Conservation (phyloP, 495 filamentous ascomycete genomes). For the Hypoxylon subgilvum region DNA sequence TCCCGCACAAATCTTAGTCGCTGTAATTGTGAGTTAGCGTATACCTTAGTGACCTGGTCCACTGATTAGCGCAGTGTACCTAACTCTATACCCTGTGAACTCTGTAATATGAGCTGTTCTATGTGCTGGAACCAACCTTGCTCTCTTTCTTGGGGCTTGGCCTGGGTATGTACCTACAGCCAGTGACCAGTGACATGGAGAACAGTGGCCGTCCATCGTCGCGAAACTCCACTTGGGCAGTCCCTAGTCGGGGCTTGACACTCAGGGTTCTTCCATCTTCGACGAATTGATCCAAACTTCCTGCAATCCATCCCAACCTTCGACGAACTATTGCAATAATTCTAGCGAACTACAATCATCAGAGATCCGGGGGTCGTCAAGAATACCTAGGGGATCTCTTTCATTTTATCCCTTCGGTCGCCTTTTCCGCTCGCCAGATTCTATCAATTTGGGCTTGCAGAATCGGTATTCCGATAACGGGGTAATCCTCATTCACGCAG, state of each 20-base stretch:
- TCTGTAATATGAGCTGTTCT: no score
- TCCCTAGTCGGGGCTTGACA: neutral
- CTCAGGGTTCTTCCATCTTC: slow-evolving; percentile 35
- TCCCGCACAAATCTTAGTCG: slow-evolving; percentile 21
- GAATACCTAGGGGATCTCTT: neutral
- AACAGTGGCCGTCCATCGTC: no score
- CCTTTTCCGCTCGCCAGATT: neutral
- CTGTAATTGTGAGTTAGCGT: no score
- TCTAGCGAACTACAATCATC: neutral
- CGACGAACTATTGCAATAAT: no score
- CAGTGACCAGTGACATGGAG: no score
- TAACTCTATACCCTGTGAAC: no score
- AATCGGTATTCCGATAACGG: slow-evolving; percentile 21
- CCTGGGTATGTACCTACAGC: no score
- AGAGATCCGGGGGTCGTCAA: neutral
- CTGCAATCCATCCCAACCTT: slow-evolving; percentile 12
- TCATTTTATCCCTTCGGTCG: slow-evolving; percentile 3
- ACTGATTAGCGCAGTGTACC: slow-evolving; percentile 15
- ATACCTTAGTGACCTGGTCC: no score
- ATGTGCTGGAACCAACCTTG: no score
- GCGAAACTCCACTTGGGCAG: neutral
- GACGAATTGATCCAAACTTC: slow-evolving; percentile 27
- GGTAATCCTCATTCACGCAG: no score
- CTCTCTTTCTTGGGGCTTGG: slow-evolving; percentile 1
- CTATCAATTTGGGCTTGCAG: slow-evolving; percentile 32